phyloP scores from a whole-genome alignment of 2,329 filamentous ascomycete species.

The Byssothecium circinans region DNA sequence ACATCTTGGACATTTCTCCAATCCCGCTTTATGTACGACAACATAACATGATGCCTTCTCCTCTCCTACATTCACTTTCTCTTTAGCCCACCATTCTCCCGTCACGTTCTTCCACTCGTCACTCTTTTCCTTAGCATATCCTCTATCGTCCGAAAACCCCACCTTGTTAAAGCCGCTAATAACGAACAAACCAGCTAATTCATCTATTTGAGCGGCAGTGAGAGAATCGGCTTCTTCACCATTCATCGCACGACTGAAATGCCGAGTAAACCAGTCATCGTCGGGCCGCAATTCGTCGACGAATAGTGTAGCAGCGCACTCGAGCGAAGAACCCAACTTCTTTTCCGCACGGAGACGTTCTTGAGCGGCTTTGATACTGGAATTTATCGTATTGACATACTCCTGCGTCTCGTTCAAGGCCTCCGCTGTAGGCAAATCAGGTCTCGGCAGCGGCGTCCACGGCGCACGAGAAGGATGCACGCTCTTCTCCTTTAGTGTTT shows the following conservation, averaged over 20 bases:
- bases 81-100: slow-evolving; percentile 15
- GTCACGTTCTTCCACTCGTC: slow-evolving; percentile 11
- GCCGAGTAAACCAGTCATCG: not conserved
- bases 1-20: slow-evolving; percentile 79
- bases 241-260: slow-evolving; percentile 1
- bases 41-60: slow-evolving; percentile 24
- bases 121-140: slow-evolving; percentile 5
- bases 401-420: slow-evolving; percentile 28
- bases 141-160: not conserved
- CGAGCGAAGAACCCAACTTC: slow-evolving; percentile 76
- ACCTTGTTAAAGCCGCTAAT: slow-evolving; percentile 42
- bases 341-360: slow-evolving; percentile 74
- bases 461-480: slow-evolving; percentile 28
- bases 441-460: slow-evolving; percentile 26
- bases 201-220: slow-evolving; percentile 27
- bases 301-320: slow-evolving; percentile 67
- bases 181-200: slow-evolving; percentile 46
- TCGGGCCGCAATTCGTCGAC: slow-evolving; percentile 12
- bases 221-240: not conserved
- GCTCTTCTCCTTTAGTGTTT: slow-evolving; percentile 55
- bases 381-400: slow-evolving; percentile 54
- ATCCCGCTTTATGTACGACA: slow-evolving; percentile 48
- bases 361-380: slow-evolving; percentile 72
- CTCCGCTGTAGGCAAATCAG: slow-evolving; percentile 13
- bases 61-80: slow-evolving; percentile 32